Evolutionary conservation across 208 protist species (phyloP).

Genomic region (Angomonas deanei): DNA sequence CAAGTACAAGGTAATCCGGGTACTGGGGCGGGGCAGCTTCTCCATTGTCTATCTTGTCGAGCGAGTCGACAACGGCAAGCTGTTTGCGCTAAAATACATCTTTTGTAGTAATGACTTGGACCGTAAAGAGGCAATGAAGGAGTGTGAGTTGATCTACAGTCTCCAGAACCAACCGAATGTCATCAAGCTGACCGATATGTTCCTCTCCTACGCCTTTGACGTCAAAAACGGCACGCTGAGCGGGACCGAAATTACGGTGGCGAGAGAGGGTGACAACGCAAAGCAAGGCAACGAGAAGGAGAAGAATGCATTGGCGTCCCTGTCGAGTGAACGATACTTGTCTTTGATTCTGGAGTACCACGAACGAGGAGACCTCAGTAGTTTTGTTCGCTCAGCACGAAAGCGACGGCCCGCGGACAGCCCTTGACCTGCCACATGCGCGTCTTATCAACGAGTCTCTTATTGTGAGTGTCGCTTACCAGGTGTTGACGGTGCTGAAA

Average conservation of each 20-base stretch:
- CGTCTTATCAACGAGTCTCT: constrained; percentile 34
- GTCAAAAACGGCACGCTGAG: background rate
- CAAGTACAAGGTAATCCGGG: background rate
- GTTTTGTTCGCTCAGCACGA: constrained; percentile 18
- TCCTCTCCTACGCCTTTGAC: constrained; percentile 64
- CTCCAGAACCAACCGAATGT: constrained; percentile 78
- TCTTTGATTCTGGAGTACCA: constrained; percentile 61
- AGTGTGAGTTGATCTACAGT: constrained; percentile 59
- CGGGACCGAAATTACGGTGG: constrained; percentile 4
- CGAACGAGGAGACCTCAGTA: constrained; percentile 45
- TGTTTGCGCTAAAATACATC: constrained; percentile 78
- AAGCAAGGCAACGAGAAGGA: background rate
- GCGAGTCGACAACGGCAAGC: background rate
- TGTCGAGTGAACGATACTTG: constrained; percentile 51
- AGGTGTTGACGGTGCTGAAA: constrained; percentile 37
- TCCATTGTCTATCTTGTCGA: constrained; percentile 5
- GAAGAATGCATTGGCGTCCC: constrained; percentile 5
- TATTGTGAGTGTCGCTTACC: constrained; percentile 51
- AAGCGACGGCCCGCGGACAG: background rate
- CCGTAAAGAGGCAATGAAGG: constrained; percentile 50
- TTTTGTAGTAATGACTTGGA: constrained; percentile 51
- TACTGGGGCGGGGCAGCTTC: background rate
- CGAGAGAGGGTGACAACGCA: background rate
- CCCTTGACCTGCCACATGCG: constrained; percentile 13
- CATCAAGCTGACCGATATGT: constrained; percentile 71